Percentiles rank a stretch among this genome's conserved stretches.
Conservation (phyloP, 139 green algal genomes). For the Volvox reticuliferus region DNA sequence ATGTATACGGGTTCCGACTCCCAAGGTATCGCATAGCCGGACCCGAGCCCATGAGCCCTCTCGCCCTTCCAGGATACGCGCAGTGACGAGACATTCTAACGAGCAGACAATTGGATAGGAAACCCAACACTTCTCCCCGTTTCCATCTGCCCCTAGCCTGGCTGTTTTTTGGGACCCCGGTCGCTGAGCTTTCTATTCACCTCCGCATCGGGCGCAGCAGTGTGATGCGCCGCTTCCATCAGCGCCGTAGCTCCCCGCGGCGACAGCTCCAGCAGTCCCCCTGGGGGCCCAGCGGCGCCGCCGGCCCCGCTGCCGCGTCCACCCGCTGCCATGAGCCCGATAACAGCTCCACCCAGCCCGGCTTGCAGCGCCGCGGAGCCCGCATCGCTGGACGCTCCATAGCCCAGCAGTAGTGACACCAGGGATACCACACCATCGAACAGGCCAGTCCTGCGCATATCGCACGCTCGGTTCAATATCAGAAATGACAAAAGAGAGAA, state of each 20-base stretch:
- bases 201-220: slow-evolving; percentile 56
- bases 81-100: too few relatives aligned
- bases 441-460: slow-evolving; percentile 48
- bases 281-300: not conserved
- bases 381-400: slow-evolving; percentile 59
- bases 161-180: too few relatives aligned
- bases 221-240: slow-evolving; percentile 57
- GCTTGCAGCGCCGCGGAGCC: slow-evolving; percentile 50
- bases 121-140: too few relatives aligned
- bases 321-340: slow-evolving; percentile 37
- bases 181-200: not conserved
- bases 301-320: not conserved
- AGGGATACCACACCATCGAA: slow-evolving; percentile 74
- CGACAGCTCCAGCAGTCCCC: slow-evolving; percentile 70
- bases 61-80: too few relatives aligned
- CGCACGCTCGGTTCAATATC: too few relatives aligned
- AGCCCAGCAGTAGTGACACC: slow-evolving; percentile 63
- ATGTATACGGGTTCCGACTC: too few relatives aligned
- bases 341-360: slow-evolving; percentile 41
- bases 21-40: too few relatives aligned
- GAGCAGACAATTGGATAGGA: too few relatives aligned
- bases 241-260: slow-evolving; percentile 68
- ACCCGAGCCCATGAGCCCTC: too few relatives aligned
- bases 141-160: too few relatives aligned
- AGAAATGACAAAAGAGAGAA: too few relatives aligned